Conservation (phyloP, 1,139 yeast genomes). For the Yueomyces sp. region DNA sequence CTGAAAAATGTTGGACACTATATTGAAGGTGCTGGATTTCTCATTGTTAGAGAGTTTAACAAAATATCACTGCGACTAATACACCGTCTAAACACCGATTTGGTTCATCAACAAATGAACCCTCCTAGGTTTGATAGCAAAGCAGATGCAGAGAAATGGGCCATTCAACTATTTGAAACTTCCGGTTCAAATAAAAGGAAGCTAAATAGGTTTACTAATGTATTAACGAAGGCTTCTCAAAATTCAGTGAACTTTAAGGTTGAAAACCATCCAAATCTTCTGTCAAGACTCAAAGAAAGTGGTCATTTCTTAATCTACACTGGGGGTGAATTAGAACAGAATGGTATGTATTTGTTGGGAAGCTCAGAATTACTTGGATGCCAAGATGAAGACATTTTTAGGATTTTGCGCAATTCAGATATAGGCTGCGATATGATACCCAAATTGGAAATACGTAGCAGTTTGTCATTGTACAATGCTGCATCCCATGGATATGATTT, state of each 20-base stretch:
- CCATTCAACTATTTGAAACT: constrained; percentile 69
- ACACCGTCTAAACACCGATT: constrained; percentile 55
- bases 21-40: constrained; percentile 76
- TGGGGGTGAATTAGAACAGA: constrained; percentile 51
- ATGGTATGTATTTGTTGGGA: constrained; percentile 38
- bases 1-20: constrained; percentile 61
- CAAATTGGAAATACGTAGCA: constrained; percentile 20
- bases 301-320: constrained; percentile 75
- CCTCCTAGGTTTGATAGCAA: constrained; percentile 42
- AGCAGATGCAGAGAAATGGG: constrained; percentile 66
- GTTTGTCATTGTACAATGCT: constrained; percentile 20
- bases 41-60: constrained; percentile 68
- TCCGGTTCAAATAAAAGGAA: constrained; percentile 80
- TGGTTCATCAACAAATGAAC: constrained; percentile 57
- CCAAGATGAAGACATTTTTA: constrained; percentile 25
- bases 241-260: constrained; percentile 63
- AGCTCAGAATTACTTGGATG: constrained; percentile 27
- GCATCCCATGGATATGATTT: constrained; percentile 14
- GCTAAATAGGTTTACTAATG: constrained; percentile 62
- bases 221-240: constrained; percentile 58
- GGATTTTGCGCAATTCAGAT: constrained; percentile 25
- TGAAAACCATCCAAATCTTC: constrained; percentile 41
- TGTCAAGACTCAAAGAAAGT: constrained; percentile 39
- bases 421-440: constrained; percentile 28
- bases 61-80: constrained; percentile 54